A percentile compares a stretch with the other conserved stretches of the same genome.
phyloP scores from a whole-genome alignment of 1,139 yeast genomes.

The Entelexis sorbosivorans region DNA sequence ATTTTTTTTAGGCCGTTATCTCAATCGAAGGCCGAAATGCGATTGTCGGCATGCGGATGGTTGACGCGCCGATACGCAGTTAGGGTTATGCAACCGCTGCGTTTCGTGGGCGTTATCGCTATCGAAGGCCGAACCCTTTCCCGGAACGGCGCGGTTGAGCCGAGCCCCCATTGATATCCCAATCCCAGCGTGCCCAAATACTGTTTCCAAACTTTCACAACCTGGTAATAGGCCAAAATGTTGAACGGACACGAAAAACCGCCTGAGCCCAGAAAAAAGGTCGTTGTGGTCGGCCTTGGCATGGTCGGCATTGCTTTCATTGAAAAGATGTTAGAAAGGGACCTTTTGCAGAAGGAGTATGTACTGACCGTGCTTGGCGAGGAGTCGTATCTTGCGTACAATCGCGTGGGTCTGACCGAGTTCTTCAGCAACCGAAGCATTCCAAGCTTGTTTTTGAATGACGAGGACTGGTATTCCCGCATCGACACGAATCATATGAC shows the following conservation, averaged over 20 bases:
- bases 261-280: neutral
- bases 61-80: too few relatives aligned
- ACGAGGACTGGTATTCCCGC: constrained; percentile 28
- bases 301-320: constrained; percentile 32
- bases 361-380: constrained; percentile 29
- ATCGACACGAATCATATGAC: constrained; percentile 28
- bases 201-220: neutral
- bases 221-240: neutral
- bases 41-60: too few relatives aligned
- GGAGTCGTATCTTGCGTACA: constrained; percentile 31
- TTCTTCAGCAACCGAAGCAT: constrained; percentile 29
- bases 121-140: neutral
- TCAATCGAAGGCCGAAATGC: neutral
- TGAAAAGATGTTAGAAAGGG: constrained; percentile 30
- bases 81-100: too few relatives aligned
- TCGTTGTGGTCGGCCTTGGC: constrained; percentile 31
- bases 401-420: constrained; percentile 32
- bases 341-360: constrained; percentile 26
- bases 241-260: neutral
- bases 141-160: neutral
- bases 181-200: too few relatives aligned
- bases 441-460: constrained; percentile 28
- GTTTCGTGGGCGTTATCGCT: too few relatives aligned
- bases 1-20: neutral
- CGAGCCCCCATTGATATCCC: neutral